A percentile compares a stretch with the other conserved stretches of the same genome.
Conservation (phyloP, 2,329 filamentous ascomycete genomes). For the Cercospora janseana region DNA sequence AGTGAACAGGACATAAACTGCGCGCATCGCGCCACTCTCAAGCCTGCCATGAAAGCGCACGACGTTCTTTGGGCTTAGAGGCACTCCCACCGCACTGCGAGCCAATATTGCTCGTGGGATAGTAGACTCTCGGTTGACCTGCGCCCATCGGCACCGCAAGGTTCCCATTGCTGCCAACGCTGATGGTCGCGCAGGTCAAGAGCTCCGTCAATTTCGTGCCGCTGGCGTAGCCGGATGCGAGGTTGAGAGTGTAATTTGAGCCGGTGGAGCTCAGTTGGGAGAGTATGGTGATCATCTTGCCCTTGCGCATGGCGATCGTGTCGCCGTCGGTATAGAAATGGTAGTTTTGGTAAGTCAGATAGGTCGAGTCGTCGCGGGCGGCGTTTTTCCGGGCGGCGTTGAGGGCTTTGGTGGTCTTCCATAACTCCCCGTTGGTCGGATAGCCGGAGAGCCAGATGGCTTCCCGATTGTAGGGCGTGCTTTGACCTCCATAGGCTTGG, state of each 20-base stretch:
- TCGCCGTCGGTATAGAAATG: slow-evolving; percentile 43
- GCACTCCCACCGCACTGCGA: not conserved
- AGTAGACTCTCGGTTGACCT: slow-evolving; percentile 41
- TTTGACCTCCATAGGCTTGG: slow-evolving; percentile 35
- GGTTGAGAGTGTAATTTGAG: slow-evolving; percentile 28
- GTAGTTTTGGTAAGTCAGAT: slow-evolving; percentile 43
- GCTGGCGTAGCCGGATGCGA: slow-evolving; percentile 32
- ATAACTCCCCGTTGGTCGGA: slow-evolving; percentile 33
- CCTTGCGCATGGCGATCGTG: slow-evolving; percentile 51
- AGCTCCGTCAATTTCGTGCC: slow-evolving; percentile 41
- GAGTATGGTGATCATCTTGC: slow-evolving; percentile 43
- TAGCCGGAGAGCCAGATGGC: slow-evolving; percentile 45
- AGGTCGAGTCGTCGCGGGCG: slow-evolving; percentile 41
- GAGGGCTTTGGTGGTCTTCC: slow-evolving; percentile 40
- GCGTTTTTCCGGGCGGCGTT: slow-evolving; percentile 54
- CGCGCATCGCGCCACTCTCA: no score
- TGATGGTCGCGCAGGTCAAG: slow-evolving; percentile 37
- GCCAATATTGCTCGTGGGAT: slow-evolving; percentile 29
- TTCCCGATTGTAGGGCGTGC: slow-evolving; percentile 43
- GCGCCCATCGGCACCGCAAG: slow-evolving; percentile 38
- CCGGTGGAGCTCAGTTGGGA: slow-evolving; percentile 35
- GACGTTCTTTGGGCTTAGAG: no score
- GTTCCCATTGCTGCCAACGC: slow-evolving; percentile 30
- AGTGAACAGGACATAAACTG: not conserved
- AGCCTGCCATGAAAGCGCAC: no score